Evolutionary conservation across 2,329 filamentous ascomycete species (phyloP).

Genomic region (Elsinoe necatrix): DNA sequence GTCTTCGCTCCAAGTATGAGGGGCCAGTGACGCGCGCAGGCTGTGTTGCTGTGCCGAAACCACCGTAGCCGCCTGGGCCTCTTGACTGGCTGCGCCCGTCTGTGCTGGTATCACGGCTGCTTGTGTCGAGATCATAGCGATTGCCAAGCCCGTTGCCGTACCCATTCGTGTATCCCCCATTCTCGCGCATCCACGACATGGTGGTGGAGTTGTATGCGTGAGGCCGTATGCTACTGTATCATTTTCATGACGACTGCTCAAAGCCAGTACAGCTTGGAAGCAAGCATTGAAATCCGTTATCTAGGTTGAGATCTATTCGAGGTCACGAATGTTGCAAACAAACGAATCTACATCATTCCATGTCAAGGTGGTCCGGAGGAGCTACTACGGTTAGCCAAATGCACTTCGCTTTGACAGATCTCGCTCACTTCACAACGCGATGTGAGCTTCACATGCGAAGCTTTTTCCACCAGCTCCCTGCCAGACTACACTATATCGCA

Average conservation of each 20-base stretch:
- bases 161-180: constrained; percentile 33
- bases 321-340: too few species aligned
- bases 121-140: constrained; percentile 30
- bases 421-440: neutral
- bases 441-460: neutral
- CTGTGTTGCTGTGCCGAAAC: constrained; percentile 22
- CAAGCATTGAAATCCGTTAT: too few species aligned
- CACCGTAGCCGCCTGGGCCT: constrained; percentile 35
- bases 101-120: constrained; percentile 29
- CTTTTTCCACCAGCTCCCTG: neutral
- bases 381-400: neutral
- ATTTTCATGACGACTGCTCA: too few species aligned
- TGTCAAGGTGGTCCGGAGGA: neutral
- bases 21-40: constrained; percentile 23
- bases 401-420: neutral
- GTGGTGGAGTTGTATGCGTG: neutral
- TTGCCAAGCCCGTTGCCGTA: constrained; percentile 27
- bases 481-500: neutral
- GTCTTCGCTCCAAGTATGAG: constrained; percentile 36
- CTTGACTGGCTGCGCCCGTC: constrained; percentile 29
- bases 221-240: too few species aligned
- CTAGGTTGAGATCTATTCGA: too few species aligned
- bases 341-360: too few species aligned
- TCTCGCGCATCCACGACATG: constrained; percentile 15
- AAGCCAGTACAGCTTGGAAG: too few species aligned